Conservation (phyloP, 2,329 filamentous ascomycete species). For the Camptophora hylomeconis region DNA sequence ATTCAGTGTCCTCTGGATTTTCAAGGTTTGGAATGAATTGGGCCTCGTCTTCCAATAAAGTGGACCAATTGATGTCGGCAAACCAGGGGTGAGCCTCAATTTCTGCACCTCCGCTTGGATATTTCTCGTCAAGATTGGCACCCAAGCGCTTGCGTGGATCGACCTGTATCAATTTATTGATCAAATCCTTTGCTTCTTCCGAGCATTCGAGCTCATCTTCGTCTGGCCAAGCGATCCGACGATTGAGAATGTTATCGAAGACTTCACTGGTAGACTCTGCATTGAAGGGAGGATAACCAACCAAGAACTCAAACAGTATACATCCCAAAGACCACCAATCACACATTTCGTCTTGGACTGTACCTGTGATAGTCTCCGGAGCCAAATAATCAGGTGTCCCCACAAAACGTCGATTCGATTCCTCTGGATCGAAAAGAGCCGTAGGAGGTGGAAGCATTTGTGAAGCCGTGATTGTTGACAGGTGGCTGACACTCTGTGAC, state of each 20-base stretch:
- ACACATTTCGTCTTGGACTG: slow-evolving; percentile 92
- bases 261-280: slow-evolving; percentile 81
- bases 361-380: slow-evolving; percentile 89
- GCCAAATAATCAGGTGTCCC: slow-evolving; percentile 95
- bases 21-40: slow-evolving; percentile 88
- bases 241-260: slow-evolving; percentile 87
- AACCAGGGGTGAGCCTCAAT: slow-evolving; percentile 89
- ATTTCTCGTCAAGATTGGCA: slow-evolving; percentile 74
- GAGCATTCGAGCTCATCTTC: slow-evolving; percentile 62
- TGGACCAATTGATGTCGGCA: slow-evolving; percentile 73
- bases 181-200: slow-evolving; percentile 79
- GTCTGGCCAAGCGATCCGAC: slow-evolving; percentile 85
- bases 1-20: slow-evolving; percentile 94
- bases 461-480: slow-evolving; percentile 34
- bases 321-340: slow-evolving; percentile 99
- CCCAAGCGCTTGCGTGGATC: slow-evolving; percentile 73
- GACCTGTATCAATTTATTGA: slow-evolving; percentile 79
- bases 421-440: slow-evolving; percentile 90
- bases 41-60: slow-evolving; percentile 83
- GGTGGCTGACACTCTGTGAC: slow-evolving; percentile 45
- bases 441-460: slow-evolving; percentile 81
- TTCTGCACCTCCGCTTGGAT: slow-evolving; percentile 71
- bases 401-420: slow-evolving; percentile 84
- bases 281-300: slow-evolving; percentile 87
- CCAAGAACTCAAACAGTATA: slow-evolving; percentile 93